Percentiles rank a stretch among this genome's conserved stretches.
phyloP scores from a whole-genome alignment of 768 basidiomycete genomes.

The Cystobasidium ongulense region DNA sequence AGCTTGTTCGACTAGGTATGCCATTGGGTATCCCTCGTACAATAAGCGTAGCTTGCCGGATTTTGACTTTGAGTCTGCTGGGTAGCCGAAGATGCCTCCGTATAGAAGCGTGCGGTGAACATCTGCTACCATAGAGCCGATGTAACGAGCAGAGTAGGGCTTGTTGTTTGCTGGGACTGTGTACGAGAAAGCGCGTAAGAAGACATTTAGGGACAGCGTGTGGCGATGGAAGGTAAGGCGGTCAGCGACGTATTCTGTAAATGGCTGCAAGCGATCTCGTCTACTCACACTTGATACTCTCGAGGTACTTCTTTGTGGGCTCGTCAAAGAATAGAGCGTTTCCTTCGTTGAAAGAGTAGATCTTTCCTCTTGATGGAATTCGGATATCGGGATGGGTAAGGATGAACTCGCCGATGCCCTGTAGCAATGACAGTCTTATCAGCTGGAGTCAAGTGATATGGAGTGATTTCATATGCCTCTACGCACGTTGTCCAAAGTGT shows the following conservation, averaged over 20 bases:
- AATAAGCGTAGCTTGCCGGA: constrained; percentile 85
- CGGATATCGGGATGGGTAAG: constrained; percentile 95
- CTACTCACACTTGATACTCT: constrained; percentile 62
- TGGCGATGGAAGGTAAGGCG: not conserved
- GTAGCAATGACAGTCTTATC: too few species aligned
- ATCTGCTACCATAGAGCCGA: constrained; percentile 98
- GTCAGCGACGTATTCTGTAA: not conserved
- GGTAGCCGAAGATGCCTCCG: constrained; percentile 98
- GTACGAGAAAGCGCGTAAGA: not conserved
- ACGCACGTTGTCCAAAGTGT: constrained; percentile 75
- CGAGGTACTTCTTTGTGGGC: constrained; percentile 70
- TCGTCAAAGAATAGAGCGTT: constrained; percentile 89
- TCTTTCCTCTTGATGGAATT: constrained; percentile 90
- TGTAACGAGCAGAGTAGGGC: constrained; percentile 59
- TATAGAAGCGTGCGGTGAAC: constrained; percentile 93
- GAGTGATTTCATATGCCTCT: too few species aligned
- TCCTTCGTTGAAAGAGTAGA: constrained; percentile 99
- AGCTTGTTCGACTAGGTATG: constrained; percentile 90
- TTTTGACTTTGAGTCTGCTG: constrained; percentile 95
- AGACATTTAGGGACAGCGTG: not conserved
- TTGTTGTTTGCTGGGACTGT: constrained; percentile 62
- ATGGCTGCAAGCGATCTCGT: too few species aligned
- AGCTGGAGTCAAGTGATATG: too few species aligned
- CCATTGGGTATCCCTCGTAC: constrained; percentile 98
- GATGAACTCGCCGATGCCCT: constrained; percentile 90